phyloP scores from a whole-genome alignment of 768 basidiomycete species.

The Collybiopsis confluens region DNA sequence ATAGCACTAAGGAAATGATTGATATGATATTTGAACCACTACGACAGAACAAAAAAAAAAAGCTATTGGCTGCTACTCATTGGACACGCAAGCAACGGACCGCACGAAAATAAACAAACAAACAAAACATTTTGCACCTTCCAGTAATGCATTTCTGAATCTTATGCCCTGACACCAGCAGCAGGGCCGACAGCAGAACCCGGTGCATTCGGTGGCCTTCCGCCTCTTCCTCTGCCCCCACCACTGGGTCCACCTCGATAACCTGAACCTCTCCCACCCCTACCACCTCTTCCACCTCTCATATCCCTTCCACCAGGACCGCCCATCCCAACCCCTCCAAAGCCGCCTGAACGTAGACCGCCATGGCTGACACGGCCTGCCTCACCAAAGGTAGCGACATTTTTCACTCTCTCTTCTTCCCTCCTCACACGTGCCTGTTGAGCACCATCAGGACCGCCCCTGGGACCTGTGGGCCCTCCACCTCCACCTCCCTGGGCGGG shows the following conservation, averaged over 20 bases:
- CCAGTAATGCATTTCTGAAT: too few relatives aligned
- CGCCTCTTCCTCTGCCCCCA: background rate
- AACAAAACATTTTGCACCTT: too few relatives aligned
- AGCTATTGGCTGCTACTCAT: too few relatives aligned
- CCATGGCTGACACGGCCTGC: slow-evolving; percentile 63
- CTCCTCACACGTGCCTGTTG: slow-evolving; percentile 56
- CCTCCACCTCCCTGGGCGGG: slow-evolving; percentile 15
- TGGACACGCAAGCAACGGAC: too few relatives aligned
- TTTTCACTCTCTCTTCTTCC: slow-evolving; percentile 81
- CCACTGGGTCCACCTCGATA: background rate
- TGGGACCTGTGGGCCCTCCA: slow-evolving; percentile 36
- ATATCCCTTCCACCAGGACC: slow-evolving; percentile 43
- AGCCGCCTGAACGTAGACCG: slow-evolving; percentile 71
- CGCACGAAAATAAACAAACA: too few relatives aligned
- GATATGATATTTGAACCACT: too few relatives aligned
- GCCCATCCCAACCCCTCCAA: slow-evolving; percentile 77
- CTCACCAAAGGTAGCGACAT: slow-evolving; percentile 85
- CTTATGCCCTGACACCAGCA: background rate
- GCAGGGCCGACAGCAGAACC: background rate
- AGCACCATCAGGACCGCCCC: slow-evolving; percentile 34
- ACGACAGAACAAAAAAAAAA: too few relatives aligned
- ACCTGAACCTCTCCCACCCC: background rate
- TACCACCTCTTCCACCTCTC: slow-evolving; percentile 3
- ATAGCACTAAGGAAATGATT: too few relatives aligned
- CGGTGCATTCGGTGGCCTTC: background rate